Percentiles rank a stretch among this genome's conserved stretches.
Evolutionary conservation across 768 basidiomycete genomes (phyloP).

Genomic region (Hypsizygus marmoreus): DNA sequence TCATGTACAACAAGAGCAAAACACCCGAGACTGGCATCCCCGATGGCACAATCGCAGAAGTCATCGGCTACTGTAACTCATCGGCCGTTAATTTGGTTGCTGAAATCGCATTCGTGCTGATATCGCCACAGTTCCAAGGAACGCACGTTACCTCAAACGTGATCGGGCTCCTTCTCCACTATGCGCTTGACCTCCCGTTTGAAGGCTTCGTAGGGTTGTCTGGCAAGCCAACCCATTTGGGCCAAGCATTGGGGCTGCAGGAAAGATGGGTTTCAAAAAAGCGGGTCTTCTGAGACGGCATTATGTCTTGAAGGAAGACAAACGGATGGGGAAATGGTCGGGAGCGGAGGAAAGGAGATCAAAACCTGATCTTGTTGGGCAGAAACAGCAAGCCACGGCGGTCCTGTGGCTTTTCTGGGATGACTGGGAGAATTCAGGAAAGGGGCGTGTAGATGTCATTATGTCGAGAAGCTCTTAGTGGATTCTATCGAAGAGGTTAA

Average conservation of each 20-base stretch:
- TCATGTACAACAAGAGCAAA: conserved; percentile 79
- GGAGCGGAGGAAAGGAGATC: conserved; percentile 35
- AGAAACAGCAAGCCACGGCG: conserved; percentile 48
- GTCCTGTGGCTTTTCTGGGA: conserved; percentile 56
- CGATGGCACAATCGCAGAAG: conserved; percentile 45
- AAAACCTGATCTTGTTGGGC: conserved; percentile 29
- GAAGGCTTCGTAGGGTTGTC: conserved; percentile 53
- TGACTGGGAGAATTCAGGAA: conserved; percentile 14
- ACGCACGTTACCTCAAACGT: conserved; percentile 62
- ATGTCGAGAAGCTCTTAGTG: conserved; percentile 5
- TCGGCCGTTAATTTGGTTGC: conserved; percentile 38
- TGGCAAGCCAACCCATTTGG: conserved; percentile 51
- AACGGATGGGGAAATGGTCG: conserved; percentile 39
- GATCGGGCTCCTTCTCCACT: conserved; percentile 48
- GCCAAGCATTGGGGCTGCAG: conserved; percentile 48
- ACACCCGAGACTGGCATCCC: conserved; percentile 56
- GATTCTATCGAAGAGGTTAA: no score
- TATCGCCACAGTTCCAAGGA: conserved; percentile 57
- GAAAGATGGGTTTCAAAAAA: no score
- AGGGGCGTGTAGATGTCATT: conserved; percentile 5
- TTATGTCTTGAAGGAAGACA: conserved; percentile 40
- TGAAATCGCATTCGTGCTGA: conserved; percentile 57
- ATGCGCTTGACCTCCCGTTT: conserved; percentile 40
- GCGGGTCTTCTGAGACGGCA: conserved; percentile 60
- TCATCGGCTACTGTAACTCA: conserved; percentile 50